phyloP scores from a whole-genome alignment of 371 early-diverging fungal genomes.

The Apophysomyces trapeziformis region DNA sequence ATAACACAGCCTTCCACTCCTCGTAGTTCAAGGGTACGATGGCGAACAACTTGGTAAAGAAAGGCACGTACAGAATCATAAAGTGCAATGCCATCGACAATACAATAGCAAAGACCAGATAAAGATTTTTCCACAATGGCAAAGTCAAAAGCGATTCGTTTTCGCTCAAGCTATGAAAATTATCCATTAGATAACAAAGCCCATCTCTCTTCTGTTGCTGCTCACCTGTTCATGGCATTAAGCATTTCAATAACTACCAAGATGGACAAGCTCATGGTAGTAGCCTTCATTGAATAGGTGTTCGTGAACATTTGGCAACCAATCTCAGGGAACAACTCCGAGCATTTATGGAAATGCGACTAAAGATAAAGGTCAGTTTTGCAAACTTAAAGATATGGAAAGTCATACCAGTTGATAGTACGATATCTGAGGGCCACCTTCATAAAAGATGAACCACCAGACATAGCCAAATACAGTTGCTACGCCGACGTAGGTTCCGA shows the following conservation, averaged over 20 bases:
- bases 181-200: neutral
- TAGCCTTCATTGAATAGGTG: conserved; percentile 81
- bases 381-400: neutral
- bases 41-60: conserved; percentile 83
- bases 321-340: conserved; percentile 83
- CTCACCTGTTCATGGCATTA: conserved; percentile 60
- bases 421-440: conserved; percentile 83
- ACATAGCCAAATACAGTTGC: conserved; percentile 97
- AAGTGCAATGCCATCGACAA: conserved; percentile 94
- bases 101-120: conserved; percentile 81
- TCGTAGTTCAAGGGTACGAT: conserved; percentile 84
- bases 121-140: conserved; percentile 90
- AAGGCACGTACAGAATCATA: conserved; percentile 89
- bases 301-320: conserved; percentile 91
- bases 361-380: conserved; percentile 18
- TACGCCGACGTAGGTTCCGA: conserved; percentile 92
- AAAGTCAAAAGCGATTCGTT: conserved; percentile 91
- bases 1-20: conserved; percentile 93
- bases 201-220: neutral
- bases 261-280: conserved; percentile 94
- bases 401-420: conserved; percentile 79
- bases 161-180: conserved; percentile 70
- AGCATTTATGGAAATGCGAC: conserved; percentile 92
- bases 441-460: conserved; percentile 97
- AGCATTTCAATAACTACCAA: conserved; percentile 98